Conservation (phyloP, 1,284 basidiomycete species). For the Sporisorium sorghi region DNA sequence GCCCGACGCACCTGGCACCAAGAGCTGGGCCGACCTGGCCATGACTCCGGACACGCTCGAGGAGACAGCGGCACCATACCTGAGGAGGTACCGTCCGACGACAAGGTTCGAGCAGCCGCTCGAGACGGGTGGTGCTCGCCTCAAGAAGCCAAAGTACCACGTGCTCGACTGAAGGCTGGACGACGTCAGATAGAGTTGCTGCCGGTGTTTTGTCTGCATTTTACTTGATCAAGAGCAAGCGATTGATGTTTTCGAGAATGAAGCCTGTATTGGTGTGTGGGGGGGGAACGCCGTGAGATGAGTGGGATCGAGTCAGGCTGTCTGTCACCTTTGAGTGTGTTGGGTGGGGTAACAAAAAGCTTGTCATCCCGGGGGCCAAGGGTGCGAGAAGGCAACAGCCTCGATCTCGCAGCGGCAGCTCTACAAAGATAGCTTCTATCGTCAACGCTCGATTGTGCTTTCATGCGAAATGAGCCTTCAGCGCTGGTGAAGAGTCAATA, state of each 20-base stretch:
- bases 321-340: neutral
- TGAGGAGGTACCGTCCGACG: constrained; percentile 87
- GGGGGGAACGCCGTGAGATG: neutral
- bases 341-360: too few relatives aligned
- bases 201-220: neutral
- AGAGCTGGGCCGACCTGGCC: constrained; percentile 73
- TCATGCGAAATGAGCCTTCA: neutral
- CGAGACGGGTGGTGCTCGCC: constrained; percentile 63
- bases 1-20: constrained; percentile 70
- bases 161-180: constrained; percentile 39
- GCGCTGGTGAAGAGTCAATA: neutral
- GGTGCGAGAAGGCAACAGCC: neutral
- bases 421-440: too few relatives aligned
- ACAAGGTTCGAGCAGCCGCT: constrained; percentile 71
- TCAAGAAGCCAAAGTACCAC: constrained; percentile 58
- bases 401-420: too few relatives aligned
- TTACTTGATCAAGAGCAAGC: constrained; percentile 10
- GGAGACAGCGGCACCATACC: constrained; percentile 87
- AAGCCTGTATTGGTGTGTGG: neutral
- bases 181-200: neutral
- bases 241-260: constrained; percentile 7
- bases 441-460: neutral
- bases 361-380: too few relatives aligned
- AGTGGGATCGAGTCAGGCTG: too few relatives aligned
- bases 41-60: constrained; percentile 85